Conservation (phyloP, 1,139 yeast species). For the Saccharomyces hybrid region DNA sequence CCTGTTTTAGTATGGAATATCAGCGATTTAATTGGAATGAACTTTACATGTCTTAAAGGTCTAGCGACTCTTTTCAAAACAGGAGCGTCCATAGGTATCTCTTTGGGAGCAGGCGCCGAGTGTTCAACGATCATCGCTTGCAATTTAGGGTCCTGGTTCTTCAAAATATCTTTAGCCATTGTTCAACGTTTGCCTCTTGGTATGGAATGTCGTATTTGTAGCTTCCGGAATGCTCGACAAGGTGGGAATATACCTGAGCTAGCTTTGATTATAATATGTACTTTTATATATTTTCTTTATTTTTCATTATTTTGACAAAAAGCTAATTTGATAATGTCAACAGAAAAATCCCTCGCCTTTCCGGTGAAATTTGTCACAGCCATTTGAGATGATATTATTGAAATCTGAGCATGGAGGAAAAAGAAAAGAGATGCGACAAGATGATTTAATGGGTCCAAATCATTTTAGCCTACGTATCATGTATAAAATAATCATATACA, state of each 20-base stretch:
- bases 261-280: not conserved
- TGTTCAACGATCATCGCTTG: constrained; percentile 13
- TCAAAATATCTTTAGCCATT: constrained; percentile 3
- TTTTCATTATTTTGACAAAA: not conserved
- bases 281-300: not conserved
- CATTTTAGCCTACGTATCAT: not conserved
- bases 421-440: not conserved
- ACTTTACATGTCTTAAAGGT: constrained; percentile 36
- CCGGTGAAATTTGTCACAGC: constrained; percentile 2
- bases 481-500: not conserved
- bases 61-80: constrained; percentile 34
- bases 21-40: constrained; percentile 35
- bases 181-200: constrained; percentile 2
- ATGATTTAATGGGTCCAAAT: not conserved
- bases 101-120: constrained; percentile 18
- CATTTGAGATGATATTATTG: not conserved
- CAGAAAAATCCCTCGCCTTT: constrained; percentile 1
- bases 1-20: constrained; percentile 33
- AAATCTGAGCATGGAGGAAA: not conserved
- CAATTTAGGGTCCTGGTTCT: constrained; percentile 12
- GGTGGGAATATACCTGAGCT: not conserved
- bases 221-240: not conserved
- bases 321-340: not conserved
- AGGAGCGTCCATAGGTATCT: constrained; percentile 15
- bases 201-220: not conserved